Conservation (phyloP, 257 asterid genomes). For the Petunia secreta region DNA sequence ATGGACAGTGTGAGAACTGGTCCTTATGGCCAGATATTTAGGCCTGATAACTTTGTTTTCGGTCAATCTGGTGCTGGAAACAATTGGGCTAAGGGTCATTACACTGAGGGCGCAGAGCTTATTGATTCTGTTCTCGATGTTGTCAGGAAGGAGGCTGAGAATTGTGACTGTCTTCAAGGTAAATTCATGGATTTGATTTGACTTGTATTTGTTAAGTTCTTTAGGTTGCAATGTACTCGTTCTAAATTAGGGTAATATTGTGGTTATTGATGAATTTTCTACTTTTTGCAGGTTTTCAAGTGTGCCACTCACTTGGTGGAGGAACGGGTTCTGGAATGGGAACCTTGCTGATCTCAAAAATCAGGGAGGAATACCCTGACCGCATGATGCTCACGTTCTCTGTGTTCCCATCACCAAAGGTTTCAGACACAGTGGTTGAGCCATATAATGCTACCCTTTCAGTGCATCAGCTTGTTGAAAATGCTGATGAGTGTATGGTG, state of each 20-base stretch:
- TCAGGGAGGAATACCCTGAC: conserved; percentile 85
- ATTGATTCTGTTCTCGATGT: conserved; percentile 86
- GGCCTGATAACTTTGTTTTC: conserved; percentile 83
- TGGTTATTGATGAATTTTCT: background rate
- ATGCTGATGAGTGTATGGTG: conserved; percentile 92
- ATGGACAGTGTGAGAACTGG: conserved; percentile 95
- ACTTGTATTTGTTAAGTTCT: background rate
- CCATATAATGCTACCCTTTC: conserved; percentile 87
- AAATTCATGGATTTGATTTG: conserved; percentile 29
- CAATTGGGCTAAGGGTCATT: conserved; percentile 89
- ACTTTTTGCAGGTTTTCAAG: conserved; percentile 63
- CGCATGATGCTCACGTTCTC: conserved; percentile 89
- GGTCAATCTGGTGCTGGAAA: conserved; percentile 93
- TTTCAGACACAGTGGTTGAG: conserved; percentile 84
- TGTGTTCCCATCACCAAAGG: conserved; percentile 86
- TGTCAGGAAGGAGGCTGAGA: conserved; percentile 84
- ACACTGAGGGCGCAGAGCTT: conserved; percentile 90
- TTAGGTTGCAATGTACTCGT: background rate
- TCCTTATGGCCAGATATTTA: conserved; percentile 80
- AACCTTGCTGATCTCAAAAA: conserved; percentile 71
- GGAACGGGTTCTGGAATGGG: conserved; percentile 97
- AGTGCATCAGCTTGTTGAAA: conserved; percentile 88
- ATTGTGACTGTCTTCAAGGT: conserved; percentile 93
- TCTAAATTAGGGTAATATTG: conserved; percentile 18
- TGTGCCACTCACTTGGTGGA: conserved; percentile 88